Base-by-base conservation (phyloP, 2,329 filamentous ascomycete genomes). In the Neoscytalidium dimidiatum region DNA sequence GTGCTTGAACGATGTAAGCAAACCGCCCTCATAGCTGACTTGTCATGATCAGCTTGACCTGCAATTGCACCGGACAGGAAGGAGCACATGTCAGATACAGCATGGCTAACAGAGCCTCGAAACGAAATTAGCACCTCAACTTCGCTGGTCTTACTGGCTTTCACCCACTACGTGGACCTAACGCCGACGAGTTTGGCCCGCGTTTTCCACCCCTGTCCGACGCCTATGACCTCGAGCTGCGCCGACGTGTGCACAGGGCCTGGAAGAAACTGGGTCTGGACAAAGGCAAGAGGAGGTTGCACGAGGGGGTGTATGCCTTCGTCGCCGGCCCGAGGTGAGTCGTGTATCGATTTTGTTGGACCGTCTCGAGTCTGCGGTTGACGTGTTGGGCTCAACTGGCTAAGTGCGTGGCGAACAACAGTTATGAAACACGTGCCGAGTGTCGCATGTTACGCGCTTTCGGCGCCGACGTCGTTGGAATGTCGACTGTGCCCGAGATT, bases 401-500 rank as follows among this genome's bases (percentile, higher is more conserved):
- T 62, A 21, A 62, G n/a, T 9, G n/a, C 28, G 19, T 21, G 26
- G 43, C 62, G 23, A 66, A 64, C 56, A 61, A 57, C 62, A 85
- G 83, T 56, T 90, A 89, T 71, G 88, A 90, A 72, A 90, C 87
- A 2, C 80, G 88, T 66, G 86, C 87, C 0, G 87, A 90, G 72
- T 89, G 86, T 71, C 82, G 87, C 19, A 84, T 89, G 82, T 79
- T 90, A 66, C 81, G 81, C 43, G 79, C 79, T 53, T 75, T 89
- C 6, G 87, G 88, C 6, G 87, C 86, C n/a, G 88, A 90, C 71
- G 78, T 90, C n/a, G 88, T 90, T 1, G 88, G 88, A 14, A 90
- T 90, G 88, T 89, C 86, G 33, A 90, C 88, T 0, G 87, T 90
- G 29, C 88, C 88, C 7, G 88, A 90, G 71, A 88, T 90, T 61